phyloP scores from a whole-genome alignment of 2,329 filamentous ascomycete genomes.

The Coniochaeta ligniaria region DNA sequence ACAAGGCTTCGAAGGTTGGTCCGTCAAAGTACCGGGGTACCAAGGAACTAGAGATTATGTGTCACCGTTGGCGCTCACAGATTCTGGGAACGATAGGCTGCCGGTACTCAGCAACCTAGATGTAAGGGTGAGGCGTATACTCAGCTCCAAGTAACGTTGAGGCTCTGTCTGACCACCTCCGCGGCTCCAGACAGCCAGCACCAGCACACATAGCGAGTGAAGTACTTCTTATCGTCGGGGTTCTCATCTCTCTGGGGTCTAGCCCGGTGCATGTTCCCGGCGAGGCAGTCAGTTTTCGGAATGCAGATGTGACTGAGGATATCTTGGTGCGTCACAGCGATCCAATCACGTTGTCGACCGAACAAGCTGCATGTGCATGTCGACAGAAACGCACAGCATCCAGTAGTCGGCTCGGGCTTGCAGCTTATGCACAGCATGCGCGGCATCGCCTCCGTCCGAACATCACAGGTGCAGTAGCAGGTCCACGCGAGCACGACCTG shows the following conservation, averaged over 20 bases:
- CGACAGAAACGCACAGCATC: neutral
- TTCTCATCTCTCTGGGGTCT: neutral
- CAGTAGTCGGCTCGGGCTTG: neutral
- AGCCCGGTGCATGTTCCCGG: neutral
- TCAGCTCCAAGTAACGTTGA: neutral
- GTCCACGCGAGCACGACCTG: too few relatives aligned
- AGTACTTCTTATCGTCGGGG: neutral
- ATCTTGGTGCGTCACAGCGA: neutral
- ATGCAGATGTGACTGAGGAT: neutral
- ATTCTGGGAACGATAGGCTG: neutral
- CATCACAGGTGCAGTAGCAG: neutral
- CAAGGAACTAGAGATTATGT: neutral
- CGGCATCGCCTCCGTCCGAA: neutral
- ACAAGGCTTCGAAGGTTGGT: neutral
- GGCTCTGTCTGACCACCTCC: neutral
- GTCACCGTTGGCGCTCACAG: neutral
- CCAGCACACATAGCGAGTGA: neutral
- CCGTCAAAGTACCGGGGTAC: neutral
- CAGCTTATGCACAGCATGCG: neutral
- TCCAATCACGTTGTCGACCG: neutral
- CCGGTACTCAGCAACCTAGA: neutral
- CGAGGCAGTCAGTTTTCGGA: neutral
- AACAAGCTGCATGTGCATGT: neutral
- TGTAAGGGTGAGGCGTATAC: neutral
- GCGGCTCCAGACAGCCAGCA: neutral